Conservation (phyloP, 2,329 filamentous ascomycete species). For the Monosporascus sp. region DNA sequence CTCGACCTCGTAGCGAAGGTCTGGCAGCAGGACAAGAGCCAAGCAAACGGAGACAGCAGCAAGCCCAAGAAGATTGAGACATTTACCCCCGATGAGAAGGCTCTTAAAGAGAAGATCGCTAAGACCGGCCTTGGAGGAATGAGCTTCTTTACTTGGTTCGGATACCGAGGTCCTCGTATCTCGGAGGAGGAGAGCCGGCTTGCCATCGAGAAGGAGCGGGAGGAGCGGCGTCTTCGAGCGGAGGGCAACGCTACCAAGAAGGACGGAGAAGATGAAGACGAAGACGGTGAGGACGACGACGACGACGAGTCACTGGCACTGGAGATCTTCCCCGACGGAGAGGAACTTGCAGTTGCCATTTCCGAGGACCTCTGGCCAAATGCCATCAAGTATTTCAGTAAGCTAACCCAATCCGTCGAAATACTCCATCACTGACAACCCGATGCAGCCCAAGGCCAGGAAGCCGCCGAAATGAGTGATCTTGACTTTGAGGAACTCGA, state of each 20-base stretch:
- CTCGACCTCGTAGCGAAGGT: conserved; percentile 67
- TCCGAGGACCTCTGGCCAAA: conserved; percentile 85
- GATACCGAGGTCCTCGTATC: conserved; percentile 66
- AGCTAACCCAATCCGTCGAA: conserved; percentile 31
- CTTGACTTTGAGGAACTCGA: conserved; percentile 59
- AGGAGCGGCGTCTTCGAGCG: conserved; percentile 45
- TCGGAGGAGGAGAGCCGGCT: conserved; percentile 65
- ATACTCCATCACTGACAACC: conserved; percentile 29
- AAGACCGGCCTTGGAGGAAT: conserved; percentile 56
- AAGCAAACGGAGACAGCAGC: conserved; percentile 27
- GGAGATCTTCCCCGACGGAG: conserved; percentile 84
- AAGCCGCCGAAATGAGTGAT: conserved; percentile 61
- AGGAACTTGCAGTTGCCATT: conserved; percentile 73
- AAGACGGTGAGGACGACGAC: conserved; percentile 57
- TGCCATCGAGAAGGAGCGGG: conserved; percentile 54
- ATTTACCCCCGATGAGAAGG: conserved; percentile 47
- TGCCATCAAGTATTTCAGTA: conserved; percentile 88
- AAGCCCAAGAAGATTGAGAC: conserved; percentile 39
- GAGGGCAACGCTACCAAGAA: conserved; percentile 48
- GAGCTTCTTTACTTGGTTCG: conserved; percentile 89
- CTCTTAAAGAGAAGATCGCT: conserved; percentile 51
- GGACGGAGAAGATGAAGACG: conserved; percentile 46
- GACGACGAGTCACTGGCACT: conserved; percentile 60
- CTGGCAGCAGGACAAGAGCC: conserved; percentile 53
- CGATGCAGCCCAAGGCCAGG: conserved; percentile 60